Evolutionary conservation across 805 yeast genomes (phyloP).

Genomic region (Ogataea polymorpha): DNA sequence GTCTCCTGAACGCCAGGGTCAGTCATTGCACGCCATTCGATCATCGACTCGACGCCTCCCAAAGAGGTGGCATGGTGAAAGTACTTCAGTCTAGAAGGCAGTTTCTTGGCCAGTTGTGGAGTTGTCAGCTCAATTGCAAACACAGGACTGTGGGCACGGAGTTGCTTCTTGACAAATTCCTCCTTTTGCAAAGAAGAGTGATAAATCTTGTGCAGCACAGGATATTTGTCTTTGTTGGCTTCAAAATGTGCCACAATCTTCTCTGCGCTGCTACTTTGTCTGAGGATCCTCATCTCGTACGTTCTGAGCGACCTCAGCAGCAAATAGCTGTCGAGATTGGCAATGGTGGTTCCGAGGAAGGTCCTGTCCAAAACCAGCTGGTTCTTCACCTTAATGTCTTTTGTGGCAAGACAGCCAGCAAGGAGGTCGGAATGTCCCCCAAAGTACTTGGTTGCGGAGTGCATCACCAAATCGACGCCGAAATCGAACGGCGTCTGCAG

Average conservation of each 20-base stretch:
- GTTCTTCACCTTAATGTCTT: slow-evolving; percentile 44
- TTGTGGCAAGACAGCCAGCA: slow-evolving; percentile 77
- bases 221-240: slow-evolving; percentile 46
- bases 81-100: slow-evolving; percentile 64
- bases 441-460: slow-evolving; percentile 89
- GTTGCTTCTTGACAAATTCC: slow-evolving; percentile 59
- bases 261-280: slow-evolving; percentile 63
- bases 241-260: slow-evolving; percentile 56
- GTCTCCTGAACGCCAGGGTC: slow-evolving; percentile 55
- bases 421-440: slow-evolving; percentile 95
- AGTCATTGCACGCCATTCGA: slow-evolving; percentile 85
- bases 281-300: slow-evolving; percentile 63
- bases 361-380: slow-evolving; percentile 60
- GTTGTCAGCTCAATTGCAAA: slow-evolving; percentile 58
- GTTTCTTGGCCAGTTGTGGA: slow-evolving; percentile 52
- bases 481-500: slow-evolving; percentile 73
- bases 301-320: slow-evolving; percentile 80
- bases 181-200: slow-evolving; percentile 82
- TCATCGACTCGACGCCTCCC: slow-evolving; percentile 87
- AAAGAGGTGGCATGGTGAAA: slow-evolving; percentile 91
- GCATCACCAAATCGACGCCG: slow-evolving; percentile 88
- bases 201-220: slow-evolving; percentile 48
- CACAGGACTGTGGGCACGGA: slow-evolving; percentile 67
- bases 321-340: slow-evolving; percentile 71
- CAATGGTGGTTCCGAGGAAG: slow-evolving; percentile 74